phyloP scores from a whole-genome alignment of 371 early-diverging fungal genomes.

The Apophysomyces ossiformis region DNA sequence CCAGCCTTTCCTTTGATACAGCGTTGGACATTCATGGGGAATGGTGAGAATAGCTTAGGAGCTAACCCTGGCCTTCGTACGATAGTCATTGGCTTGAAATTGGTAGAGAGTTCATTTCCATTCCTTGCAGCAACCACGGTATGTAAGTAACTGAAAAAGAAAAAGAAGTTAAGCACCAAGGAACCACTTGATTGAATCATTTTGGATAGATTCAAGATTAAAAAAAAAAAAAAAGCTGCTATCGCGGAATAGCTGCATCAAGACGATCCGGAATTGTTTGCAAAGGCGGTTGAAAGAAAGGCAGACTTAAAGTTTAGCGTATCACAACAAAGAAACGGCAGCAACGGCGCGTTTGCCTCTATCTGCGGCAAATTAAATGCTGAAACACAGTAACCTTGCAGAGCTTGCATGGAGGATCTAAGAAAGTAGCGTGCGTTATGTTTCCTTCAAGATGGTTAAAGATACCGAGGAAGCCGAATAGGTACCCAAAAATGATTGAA shows the following conservation, averaged over 20 bases:
- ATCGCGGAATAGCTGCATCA: slow-evolving; percentile 23
- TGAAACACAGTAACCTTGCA: slow-evolving; percentile 21
- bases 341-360: slow-evolving; percentile 6
- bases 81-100: too few species aligned
- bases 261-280: slow-evolving; percentile 28
- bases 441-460: slow-evolving; percentile 17
- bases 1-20: background rate
- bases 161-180: background rate
- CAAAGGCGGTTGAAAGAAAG: slow-evolving; percentile 2
- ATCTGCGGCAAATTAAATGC: slow-evolving; percentile 15
- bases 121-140: slow-evolving; percentile 14
- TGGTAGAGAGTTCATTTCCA: slow-evolving; percentile 10
- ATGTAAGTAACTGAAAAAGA: slow-evolving; percentile 10
- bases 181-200: background rate
- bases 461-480: slow-evolving; percentile 22
- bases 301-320: background rate
- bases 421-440: slow-evolving; percentile 22
- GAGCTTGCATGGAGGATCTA: slow-evolving; percentile 18
- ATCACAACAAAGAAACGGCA: background rate
- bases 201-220: slow-evolving; percentile 19
- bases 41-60: too few species aligned
- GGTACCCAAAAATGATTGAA: slow-evolving; percentile 32
- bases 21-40: background rate
- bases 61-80: too few species aligned
- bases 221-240: slow-evolving; percentile 22